Evolutionary conservation across 495 filamentous ascomycete genomes (phyloP), one percentile per base, ranked within the genome.

Genomic region (Beverwykella pulmonaria): DNA sequence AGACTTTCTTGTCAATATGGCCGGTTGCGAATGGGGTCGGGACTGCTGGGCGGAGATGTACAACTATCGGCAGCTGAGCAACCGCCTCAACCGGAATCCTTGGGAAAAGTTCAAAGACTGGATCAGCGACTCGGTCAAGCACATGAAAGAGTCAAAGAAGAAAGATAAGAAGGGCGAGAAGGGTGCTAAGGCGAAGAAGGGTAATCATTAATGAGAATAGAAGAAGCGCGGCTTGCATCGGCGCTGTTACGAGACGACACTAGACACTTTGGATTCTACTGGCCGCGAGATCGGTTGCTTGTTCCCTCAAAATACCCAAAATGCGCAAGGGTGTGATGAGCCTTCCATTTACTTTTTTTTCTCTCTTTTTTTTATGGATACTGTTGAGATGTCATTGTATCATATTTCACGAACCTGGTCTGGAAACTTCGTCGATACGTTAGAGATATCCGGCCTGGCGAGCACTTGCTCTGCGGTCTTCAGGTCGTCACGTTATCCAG

Each of bases 11-110:
- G 93, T 99, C 67, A 99, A 98, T 74, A 97, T 98, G 93, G 94
- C 94, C 1, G 95, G 95, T 2, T 99, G 94, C 74, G 89, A 93
- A 73, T 97, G 90, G 86, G 94, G 94, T 2, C 85, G 94, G 23
- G 95, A 99, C 79, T 99, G 94, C 74, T 98, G 95, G 94, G 87
- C 89, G 29, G 94, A 99, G 78, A 96, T 99, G 83, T 93, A 95
- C 77, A 87, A 88, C 70, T 99, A 90, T 79, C 88, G 93, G 15
- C 88, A 93, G 70, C 79, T 96, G 69, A 93, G 91, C 79, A 91
- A 96, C 65, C 84, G 84, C 75, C 82, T 96, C 20, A 97, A 96
- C 78, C 84, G 90, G 34, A 86, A 82, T n/a, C 80, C 77, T 59
- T 96, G 91, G 92, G 87, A 91, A 78, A 84, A 81, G 62, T 85